A percentile compares a stretch with the other conserved stretches of the same genome.
These are phyloP conservation scores for Parmales sp. DNA, from an alignment of 108 stramenopile genomes.

Conservation along the genomic window DNA sequence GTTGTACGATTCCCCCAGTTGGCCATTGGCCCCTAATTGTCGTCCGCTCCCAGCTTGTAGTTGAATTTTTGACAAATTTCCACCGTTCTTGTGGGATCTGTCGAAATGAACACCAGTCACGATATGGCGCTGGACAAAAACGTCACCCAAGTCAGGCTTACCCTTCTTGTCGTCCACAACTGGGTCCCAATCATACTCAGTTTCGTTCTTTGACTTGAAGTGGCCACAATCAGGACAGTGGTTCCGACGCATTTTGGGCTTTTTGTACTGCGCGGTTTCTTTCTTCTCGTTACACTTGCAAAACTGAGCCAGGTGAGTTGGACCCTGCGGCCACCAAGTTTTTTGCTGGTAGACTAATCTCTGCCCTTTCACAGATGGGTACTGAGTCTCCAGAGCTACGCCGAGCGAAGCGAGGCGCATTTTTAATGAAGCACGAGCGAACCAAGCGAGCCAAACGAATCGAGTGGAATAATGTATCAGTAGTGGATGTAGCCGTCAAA, in stretches of 20 bases:
- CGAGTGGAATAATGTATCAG: too few species aligned
- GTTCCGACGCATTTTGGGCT: background rate
- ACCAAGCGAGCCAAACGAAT: too few species aligned
- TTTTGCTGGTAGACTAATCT: background rate
- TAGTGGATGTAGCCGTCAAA: too few species aligned
- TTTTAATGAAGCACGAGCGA: too few species aligned
- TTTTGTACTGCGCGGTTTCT: background rate
- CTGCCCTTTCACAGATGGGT: too few species aligned
- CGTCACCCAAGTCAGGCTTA: background rate
- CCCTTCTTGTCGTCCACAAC: background rate
- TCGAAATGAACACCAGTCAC: background rate
- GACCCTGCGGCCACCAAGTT: background rate
- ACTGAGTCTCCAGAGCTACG: too few species aligned
- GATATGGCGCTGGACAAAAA: background rate
- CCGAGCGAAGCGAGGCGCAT: too few species aligned
- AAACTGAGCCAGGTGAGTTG: background rate
- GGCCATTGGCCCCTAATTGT: background rate
- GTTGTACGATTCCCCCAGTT: background rate
- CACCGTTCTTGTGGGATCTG: background rate
- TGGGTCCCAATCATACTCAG: background rate
- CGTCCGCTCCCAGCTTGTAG: background rate
- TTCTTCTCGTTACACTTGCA: constrained; percentile 10
- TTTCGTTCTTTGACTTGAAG: background rate
- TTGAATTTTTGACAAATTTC: background rate
- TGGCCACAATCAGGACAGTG: constrained; percentile 1